These are phyloP conservation scores for Lentinula guzmanii DNA, from an alignment of 768 basidiomycete genomes.

Conservation along the genomic window DNA sequence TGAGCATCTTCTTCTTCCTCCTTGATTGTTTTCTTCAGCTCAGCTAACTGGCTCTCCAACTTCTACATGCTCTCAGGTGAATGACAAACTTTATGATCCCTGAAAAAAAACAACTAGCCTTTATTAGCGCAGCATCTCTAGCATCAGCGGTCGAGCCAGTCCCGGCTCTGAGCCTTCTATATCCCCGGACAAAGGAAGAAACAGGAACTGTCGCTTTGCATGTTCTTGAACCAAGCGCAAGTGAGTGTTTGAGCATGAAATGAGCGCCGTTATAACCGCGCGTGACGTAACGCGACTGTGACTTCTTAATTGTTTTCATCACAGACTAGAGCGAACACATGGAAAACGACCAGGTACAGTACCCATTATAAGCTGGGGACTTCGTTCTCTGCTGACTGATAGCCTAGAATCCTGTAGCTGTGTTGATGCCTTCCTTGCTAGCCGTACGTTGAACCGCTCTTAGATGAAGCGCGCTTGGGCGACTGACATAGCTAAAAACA, in stretches of 20 bases:
- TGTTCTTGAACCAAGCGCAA: neutral
- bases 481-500: neutral
- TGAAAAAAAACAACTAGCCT: neutral
- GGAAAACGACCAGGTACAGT: neutral
- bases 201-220: neutral
- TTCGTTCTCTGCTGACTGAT: neutral
- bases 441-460: neutral
- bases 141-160: constrained; percentile 2
- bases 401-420: neutral
- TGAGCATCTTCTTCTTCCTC: constrained; percentile 4
- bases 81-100: neutral
- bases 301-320: neutral
- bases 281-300: neutral
- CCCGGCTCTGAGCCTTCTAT: constrained; percentile 1
- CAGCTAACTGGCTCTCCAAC: neutral
- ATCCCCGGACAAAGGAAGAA: neutral
- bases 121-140: constrained; percentile 2
- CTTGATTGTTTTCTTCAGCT: neutral
- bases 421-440: neutral
- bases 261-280: neutral
- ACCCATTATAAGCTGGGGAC: too few species aligned
- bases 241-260: neutral
- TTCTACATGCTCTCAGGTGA: neutral
- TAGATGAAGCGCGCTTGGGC: neutral
- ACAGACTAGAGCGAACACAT: neutral